Base-by-base conservation (phyloP, 768 basidiomycete species). In the Brasilioporus rufonigricans region DNA sequence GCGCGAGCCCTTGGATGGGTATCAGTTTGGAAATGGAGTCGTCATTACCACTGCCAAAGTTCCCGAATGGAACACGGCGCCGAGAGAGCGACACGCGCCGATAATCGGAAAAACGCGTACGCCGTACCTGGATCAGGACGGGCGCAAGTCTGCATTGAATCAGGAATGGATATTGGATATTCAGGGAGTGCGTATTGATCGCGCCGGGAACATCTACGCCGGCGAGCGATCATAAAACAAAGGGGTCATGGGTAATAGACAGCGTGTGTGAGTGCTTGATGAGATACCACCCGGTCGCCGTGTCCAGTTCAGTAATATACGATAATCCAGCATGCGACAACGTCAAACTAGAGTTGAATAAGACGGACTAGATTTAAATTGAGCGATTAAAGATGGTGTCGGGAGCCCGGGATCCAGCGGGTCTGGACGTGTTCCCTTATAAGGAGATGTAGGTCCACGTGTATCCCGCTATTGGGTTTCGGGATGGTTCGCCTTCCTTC, bases 101-200 rank as follows among this genome's bases (percentile, higher is more conserved):
- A 29, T 8, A 18, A 14, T 44, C 51, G 46, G 51, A 16, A 33
- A 29, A 55, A 36, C 50, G 45, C 23, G 43, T 33, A 12, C 12
- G 16, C 26, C 12, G 7, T 19, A 19, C 23, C 32, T 33, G 47
- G n/a, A 23, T 4, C 18, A 19, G 27, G 9, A n/a, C 26, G 23
- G 3, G 6, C 16, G 24, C 24, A 44, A 7, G 14, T 14, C 21
- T n/a, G 26, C 9, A 18, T 44, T 3, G 35, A 38, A 35, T 57
- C 33, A 48, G 21, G 33, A 35, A 41, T 46, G 23, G 6, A 18
- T 43, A 49, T 61, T 48, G 32, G 48, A 51, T 44, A 44, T 61
- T 21, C 11, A 26, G 11, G 7, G 31, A n/a, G 6, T 41, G 60
- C 60, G 50, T 52, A 48, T 44, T 53, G 44, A 53, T 63, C 61